Evolutionary conservation across 345 rosid genomes (phyloP).

Genomic region (Gossypium stocksii): DNA sequence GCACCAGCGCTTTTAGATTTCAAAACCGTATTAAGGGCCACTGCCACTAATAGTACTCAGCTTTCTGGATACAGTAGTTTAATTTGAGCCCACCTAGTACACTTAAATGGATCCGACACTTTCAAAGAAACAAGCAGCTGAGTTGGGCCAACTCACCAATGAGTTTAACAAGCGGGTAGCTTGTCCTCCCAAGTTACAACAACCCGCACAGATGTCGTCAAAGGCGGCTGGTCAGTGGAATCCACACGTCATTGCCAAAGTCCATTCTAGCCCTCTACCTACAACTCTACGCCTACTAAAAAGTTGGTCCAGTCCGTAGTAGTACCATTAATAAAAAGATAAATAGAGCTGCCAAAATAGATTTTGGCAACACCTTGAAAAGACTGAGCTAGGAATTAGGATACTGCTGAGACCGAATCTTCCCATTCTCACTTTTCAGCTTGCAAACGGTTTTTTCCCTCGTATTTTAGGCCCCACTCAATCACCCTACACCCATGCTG

Average conservation of each 20-base stretch:
- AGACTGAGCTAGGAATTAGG: neutral
- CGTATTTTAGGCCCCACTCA: neutral
- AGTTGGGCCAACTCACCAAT: neutral
- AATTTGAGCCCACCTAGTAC: neutral
- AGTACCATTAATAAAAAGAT: neutral
- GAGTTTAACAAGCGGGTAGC: neutral
- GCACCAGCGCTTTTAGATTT: too few relatives aligned
- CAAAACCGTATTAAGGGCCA: too few relatives aligned
- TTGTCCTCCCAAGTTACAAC: neutral
- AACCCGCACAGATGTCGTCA: neutral
- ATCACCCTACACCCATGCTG: neutral
- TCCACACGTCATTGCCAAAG: neutral
- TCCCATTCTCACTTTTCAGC: too few relatives aligned
- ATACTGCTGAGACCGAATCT: too few relatives aligned
- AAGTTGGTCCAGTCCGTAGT: neutral
- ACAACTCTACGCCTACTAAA: neutral
- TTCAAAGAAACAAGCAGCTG: neutral
- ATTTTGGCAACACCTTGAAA: neutral
- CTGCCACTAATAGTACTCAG: too few relatives aligned
- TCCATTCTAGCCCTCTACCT: neutral
- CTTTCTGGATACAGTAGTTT: neutral
- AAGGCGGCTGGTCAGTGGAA: too few relatives aligned
- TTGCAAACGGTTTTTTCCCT: neutral
- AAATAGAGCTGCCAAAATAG: neutral
- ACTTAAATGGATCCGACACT: neutral